Base-by-base conservation (phyloP, 305 asterid genomes). In the Fraxinus paxiana region DNA sequence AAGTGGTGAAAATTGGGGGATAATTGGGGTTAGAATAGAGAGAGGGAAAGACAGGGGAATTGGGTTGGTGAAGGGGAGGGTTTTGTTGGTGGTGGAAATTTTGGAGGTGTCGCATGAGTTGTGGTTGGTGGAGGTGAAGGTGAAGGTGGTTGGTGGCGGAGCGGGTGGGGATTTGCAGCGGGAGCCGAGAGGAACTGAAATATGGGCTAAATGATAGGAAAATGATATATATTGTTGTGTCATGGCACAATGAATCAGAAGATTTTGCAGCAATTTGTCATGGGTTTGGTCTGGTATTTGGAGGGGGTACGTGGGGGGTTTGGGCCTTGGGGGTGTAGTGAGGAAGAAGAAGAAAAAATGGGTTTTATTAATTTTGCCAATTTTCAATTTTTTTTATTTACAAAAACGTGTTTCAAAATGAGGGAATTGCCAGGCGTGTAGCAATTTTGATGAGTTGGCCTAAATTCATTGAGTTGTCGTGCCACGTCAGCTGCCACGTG, bases 61-160 rank as follows among this genome's bases (percentile, higher is more conserved):
- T 9, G 88, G 89, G 75, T 73, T 90, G 87, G 88, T 88, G 24
- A 92, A 90, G 70, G 94, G 93, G 4, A 82, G 90, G 51, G 88
- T 84, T 5, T 79, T 85, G 22, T 77, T 93, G 80, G 70, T 79
- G 22, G 86, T 90, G 35, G 92, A 87, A 78, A 86, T 91, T n/a
- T 85, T 83, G 88, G 91, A 88, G 34, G 88, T 95, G 77, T 87
- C 90, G 8, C 73, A 72, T 4, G 90, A 84, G 30, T 41, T 92
- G 43, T 88, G 90, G 92, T 70, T 93, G 82, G 97, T 93, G 86
- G 98, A 92, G 90, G 56, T 95, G 82, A 91, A 92, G 90, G 56
- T 95, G 82, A 91, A 86, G 85, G 85, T 87, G 22, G 80, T 84
- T 20, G 94, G 88, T 34, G 93, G 92, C 1, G 89, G 30, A 18